These are phyloP conservation scores for Yarrowia deformans DNA, from an alignment of 805 yeast genomes.

Conservation along the genomic window DNA sequence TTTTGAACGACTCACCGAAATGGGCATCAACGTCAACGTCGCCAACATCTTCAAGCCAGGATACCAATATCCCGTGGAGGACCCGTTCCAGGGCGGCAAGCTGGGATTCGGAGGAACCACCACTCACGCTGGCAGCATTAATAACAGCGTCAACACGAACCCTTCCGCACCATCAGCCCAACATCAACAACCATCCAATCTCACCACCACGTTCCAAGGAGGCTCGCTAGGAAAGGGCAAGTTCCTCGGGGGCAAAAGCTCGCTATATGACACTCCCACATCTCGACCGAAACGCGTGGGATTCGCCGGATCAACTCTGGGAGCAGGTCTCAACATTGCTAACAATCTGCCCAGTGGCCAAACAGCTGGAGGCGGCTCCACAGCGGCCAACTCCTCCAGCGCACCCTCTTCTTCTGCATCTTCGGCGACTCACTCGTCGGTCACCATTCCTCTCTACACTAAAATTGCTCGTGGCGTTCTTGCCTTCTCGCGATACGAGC, in stretches of 20 bases:
- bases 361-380: neutral
- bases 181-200: conserved; percentile 5
- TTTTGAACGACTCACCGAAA: conserved; percentile 71
- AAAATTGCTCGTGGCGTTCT: conserved; percentile 65
- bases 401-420: conserved; percentile 14
- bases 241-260: conserved; percentile 32
- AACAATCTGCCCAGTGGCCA: conserved; percentile 10
- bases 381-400: neutral
- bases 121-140: neutral
- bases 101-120: conserved; percentile 3
- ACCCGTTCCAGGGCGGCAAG: conserved; percentile 18
- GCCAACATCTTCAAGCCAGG: conserved; percentile 50
- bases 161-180: neutral
- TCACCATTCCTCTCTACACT: conserved; percentile 51
- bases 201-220: conserved; percentile 9
- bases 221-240: conserved; percentile 28
- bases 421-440: conserved; percentile 19
- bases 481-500: conserved; percentile 71
- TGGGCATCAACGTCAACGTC: conserved; percentile 74
- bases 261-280: conserved; percentile 24
- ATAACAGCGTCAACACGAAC: conserved; percentile 8
- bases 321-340: conserved; percentile 12
- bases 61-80: conserved; percentile 34
- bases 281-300: conserved; percentile 29
- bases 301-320: conserved; percentile 16